Base-by-base conservation (phyloP, 139 green algal genomes). In the Dunaliella sp. region DNA sequence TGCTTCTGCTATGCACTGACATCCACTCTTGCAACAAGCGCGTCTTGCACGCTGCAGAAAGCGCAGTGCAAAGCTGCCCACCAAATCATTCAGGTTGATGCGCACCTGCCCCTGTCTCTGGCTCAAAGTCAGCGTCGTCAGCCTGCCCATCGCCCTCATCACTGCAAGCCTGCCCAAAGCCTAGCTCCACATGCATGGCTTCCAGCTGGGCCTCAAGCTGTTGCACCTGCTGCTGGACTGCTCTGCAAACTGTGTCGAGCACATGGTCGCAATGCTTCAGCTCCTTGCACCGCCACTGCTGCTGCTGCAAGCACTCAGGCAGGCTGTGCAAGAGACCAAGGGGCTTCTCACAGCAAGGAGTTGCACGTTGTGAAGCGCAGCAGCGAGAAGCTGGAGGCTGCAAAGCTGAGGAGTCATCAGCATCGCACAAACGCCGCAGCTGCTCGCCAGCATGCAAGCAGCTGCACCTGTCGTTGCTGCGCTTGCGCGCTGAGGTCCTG, bases 181-280 rank as follows among this genome's bases (percentile, higher is more conserved):
- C 73, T 22, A 78, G 22, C 28, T 78, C 26, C 73, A 32, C 7
- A 22, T 33, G 73, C 73, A 32, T 33, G 2, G 7, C 48, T 83
- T 36, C 74, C 81, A 77, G 22, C 73, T 87, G 73, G 76, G 77
- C 73, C 83, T 87, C 73, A 34, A 81, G 36, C 22, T 3, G 2
- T 32, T 36, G 7, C 73, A 32, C 30, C 2, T 36, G 73, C 22
- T 36, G 73, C 73, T 78, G 73, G 2, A 36, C 73, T 33, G 28
- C 26, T 22, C 7, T 33, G 28, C n/a, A 22, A 3, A 22, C 28
- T 22, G 7, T 33, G 28, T 32, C 2, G 28, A 36, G 73, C 73
- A 33, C 30, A 78, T 22, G 28, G 30, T 33, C 22, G 73, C 48
- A 16, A 7, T 32, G 16, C 28, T 32, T 78, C 26, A 32, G n/a